Conservation (phyloP, 495 filamentous ascomycete species). For the Niebla homalea region DNA sequence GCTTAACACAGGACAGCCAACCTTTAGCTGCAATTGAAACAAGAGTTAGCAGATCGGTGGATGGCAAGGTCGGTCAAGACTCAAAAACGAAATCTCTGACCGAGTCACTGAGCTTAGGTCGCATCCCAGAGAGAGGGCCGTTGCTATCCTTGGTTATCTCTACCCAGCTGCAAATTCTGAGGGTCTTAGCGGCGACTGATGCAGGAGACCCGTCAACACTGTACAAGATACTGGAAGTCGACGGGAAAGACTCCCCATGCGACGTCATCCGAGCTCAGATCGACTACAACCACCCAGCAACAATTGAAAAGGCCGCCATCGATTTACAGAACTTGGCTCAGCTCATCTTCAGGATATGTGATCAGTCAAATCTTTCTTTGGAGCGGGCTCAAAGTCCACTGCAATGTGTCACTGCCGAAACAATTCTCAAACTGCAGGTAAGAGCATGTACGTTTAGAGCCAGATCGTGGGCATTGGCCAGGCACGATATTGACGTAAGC, state of each 20-base stretch:
- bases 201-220: conserved; percentile 18
- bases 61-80: neutral
- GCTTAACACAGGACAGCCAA: neutral
- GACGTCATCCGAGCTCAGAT: conserved; percentile 45
- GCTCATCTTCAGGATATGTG: conserved; percentile 37
- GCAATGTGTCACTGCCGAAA: conserved; percentile 42
- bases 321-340: conserved; percentile 62
- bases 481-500: conserved; percentile 51
- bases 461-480: conserved; percentile 56
- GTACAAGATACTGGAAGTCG: conserved; percentile 29
- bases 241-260: conserved; percentile 47
- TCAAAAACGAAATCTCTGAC: conserved; percentile 32
- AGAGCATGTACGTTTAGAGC: conserved; percentile 53
- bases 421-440: conserved; percentile 49
- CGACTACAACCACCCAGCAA: conserved; percentile 26
- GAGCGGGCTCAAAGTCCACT: conserved; percentile 29
- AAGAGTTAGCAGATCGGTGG: too few relatives aligned
- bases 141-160: conserved; percentile 34
- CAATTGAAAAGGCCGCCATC: conserved; percentile 46
- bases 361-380: conserved; percentile 44
- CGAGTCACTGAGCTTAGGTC: conserved; percentile 49
- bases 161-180: conserved; percentile 39
- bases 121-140: conserved; percentile 24
- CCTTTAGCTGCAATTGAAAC: too few relatives aligned
- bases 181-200: conserved; percentile 38